Conservation (phyloP, 129 eudicot genomes). For the Kitagawia praeruptora region DNA sequence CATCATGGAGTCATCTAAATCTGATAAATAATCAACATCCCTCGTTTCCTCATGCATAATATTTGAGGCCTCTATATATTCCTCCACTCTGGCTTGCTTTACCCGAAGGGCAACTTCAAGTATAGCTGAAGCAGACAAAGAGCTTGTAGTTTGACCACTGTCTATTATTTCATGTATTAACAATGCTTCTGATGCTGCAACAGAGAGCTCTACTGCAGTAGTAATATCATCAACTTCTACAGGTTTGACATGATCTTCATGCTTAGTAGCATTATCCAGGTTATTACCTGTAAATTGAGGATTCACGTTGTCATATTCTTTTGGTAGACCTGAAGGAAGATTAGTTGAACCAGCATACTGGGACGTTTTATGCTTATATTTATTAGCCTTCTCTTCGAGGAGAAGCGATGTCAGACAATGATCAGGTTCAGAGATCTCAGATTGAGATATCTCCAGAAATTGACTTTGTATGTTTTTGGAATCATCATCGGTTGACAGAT, state of each 20-base stretch:
- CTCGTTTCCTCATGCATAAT: constrained; percentile 15
- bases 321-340: constrained; percentile 23
- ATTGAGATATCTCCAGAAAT: constrained; percentile 25
- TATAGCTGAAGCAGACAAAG: constrained; percentile 34
- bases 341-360: constrained; percentile 14
- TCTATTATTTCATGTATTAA: constrained; percentile 48
- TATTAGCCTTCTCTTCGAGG: constrained; percentile 11
- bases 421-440: constrained; percentile 14
- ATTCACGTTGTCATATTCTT: constrained; percentile 9
- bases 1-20: constrained; percentile 59
- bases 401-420: constrained; percentile 11
- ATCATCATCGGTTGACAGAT: constrained; percentile 34
- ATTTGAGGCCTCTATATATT: constrained; percentile 16
- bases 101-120: constrained; percentile 79
- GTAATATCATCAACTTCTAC: constrained; percentile 25
- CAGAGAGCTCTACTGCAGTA: constrained; percentile 62
- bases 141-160: constrained; percentile 17
- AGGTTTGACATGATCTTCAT: constrained; percentile 21
- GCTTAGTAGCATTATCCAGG: constrained; percentile 20
- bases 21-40: constrained; percentile 48
- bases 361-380: background rate
- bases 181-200: constrained; percentile 81
- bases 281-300: constrained; percentile 12
- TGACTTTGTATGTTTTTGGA: constrained; percentile 20
- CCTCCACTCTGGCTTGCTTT: constrained; percentile 67